phyloP scores from a whole-genome alignment of 1,284 basidiomycete genomes.

The Moesziomyces sp. region DNA sequence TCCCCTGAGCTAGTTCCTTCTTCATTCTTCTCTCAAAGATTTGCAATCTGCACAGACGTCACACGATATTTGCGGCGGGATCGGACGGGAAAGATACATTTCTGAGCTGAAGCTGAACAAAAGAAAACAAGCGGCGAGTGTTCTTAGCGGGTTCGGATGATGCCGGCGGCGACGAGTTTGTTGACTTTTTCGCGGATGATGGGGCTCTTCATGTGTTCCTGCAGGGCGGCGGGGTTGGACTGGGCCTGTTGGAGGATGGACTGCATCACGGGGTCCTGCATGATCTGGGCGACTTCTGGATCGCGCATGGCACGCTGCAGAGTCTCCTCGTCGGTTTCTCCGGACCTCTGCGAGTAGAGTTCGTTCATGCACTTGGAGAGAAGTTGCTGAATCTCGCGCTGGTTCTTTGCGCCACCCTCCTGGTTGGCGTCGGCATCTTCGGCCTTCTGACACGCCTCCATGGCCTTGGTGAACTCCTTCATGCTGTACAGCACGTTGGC shows the following conservation, averaged over 20 bases:
- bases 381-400: slow-evolving; percentile 57
- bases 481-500: slow-evolving; percentile 85
- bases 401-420: slow-evolving; percentile 49
- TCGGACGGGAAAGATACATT: not conserved
- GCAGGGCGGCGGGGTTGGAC: slow-evolving; percentile 84
- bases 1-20: no score
- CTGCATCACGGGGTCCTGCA: slow-evolving; percentile 70
- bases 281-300: slow-evolving; percentile 84
- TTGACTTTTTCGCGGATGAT: slow-evolving; percentile 84
- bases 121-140: not conserved
- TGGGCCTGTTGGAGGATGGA: slow-evolving; percentile 95
- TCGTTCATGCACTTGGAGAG: slow-evolving; percentile 74
- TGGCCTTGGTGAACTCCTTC: slow-evolving; percentile 86
- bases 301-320: slow-evolving; percentile 94
- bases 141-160: slow-evolving; percentile 73
- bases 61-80: not conserved
- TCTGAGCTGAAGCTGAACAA: not conserved
- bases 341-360: slow-evolving; percentile 81
- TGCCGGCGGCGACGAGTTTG: slow-evolving; percentile 92
- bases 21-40: no score
- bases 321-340: slow-evolving; percentile 92
- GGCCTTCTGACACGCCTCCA: slow-evolving; percentile 62
- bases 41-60: no score
- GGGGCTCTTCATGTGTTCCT: slow-evolving; percentile 94
- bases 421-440: slow-evolving; percentile 49